Percentiles rank a stretch among this genome's conserved stretches.
phyloP scores from a whole-genome alignment of 768 basidiomycete species.

The Lactarius indigo region DNA sequence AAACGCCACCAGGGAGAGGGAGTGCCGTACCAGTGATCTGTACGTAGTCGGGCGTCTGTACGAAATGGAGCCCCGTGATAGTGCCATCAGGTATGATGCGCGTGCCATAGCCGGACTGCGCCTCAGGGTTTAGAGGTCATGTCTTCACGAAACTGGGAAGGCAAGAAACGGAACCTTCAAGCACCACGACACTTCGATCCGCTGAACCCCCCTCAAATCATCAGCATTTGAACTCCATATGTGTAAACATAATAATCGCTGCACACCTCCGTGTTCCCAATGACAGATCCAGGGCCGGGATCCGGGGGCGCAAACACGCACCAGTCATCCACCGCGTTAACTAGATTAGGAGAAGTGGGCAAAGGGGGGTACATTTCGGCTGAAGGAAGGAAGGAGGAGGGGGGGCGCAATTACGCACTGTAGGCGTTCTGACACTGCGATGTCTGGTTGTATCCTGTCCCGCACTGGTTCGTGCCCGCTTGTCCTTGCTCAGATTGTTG shows the following conservation, averaged over 20 bases:
- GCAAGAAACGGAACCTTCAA: slow-evolving; percentile 32
- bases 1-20: not conserved
- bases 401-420: slow-evolving; percentile 36
- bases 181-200: slow-evolving; percentile 54
- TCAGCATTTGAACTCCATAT: slow-evolving; percentile 31
- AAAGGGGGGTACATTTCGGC: not conserved
- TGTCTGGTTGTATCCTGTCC: slow-evolving; percentile 47
- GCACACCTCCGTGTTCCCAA: slow-evolving; percentile 61
- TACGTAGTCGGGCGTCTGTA: slow-evolving; percentile 69
- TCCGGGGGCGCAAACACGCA: slow-evolving; percentile 51
- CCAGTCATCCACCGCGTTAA: slow-evolving; percentile 58
- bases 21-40: slow-evolving; percentile 30
- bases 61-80: slow-evolving; percentile 64
- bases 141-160: not conserved
- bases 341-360: slow-evolving; percentile 31
- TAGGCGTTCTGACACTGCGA: slow-evolving; percentile 68
- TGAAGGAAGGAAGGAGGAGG: no score
- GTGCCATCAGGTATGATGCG: slow-evolving; percentile 69
- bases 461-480: slow-evolving; percentile 63
- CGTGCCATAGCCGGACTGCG: slow-evolving; percentile 54
- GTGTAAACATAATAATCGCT: not conserved
- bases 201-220: slow-evolving; percentile 39
- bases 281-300: slow-evolving; percentile 47
- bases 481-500: slow-evolving; percentile 54
- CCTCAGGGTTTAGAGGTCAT: not conserved